These are phyloP conservation scores for Capronia coronata DNA, from an alignment of 2,329 filamentous ascomycete species.

Conservation along the genomic window DNA sequence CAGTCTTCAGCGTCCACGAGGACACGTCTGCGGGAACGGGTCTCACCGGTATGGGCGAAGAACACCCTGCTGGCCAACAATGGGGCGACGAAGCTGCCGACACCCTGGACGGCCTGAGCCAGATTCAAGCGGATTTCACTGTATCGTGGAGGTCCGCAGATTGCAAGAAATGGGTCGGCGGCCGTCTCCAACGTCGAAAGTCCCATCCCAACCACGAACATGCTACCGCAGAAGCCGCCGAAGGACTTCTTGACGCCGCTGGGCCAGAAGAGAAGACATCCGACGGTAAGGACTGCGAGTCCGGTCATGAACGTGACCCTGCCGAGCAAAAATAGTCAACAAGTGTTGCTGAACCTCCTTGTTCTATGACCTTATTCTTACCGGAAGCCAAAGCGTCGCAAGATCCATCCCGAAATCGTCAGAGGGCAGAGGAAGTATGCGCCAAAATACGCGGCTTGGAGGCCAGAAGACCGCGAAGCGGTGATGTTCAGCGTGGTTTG, in stretches of 20 bases:
- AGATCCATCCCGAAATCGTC: constrained; percentile 36
- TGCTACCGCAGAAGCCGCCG: constrained; percentile 55
- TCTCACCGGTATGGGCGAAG: constrained; percentile 45
- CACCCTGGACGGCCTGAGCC: constrained; percentile 53
- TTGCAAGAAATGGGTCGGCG: constrained; percentile 49
- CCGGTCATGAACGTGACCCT: constrained; percentile 45
- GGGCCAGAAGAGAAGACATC: constrained; percentile 55
- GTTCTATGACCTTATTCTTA: neutral
- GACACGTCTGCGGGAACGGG: neutral
- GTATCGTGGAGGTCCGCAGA: constrained; percentile 55
- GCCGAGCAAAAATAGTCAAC: constrained; percentile 14
- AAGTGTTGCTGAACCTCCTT: constrained; percentile 7
- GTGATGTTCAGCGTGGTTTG: constrained; percentile 50
- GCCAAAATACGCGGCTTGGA: constrained; percentile 60
- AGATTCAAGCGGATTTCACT: constrained; percentile 55
- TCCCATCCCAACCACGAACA: constrained; percentile 50
- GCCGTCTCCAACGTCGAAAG: constrained; percentile 53
- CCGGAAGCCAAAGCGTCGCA: constrained; percentile 44
- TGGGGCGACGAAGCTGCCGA: constrained; percentile 54
- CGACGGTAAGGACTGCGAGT: constrained; percentile 50
- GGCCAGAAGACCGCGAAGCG: constrained; percentile 52
- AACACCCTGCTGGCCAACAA: constrained; percentile 57
- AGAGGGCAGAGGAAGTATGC: constrained; percentile 42
- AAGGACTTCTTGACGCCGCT: constrained; percentile 51
- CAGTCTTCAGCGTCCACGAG: neutral